These are phyloP conservation scores for Celoporthe dispersa DNA, from an alignment of 2,329 filamentous ascomycete genomes.

Conservation along the genomic window DNA sequence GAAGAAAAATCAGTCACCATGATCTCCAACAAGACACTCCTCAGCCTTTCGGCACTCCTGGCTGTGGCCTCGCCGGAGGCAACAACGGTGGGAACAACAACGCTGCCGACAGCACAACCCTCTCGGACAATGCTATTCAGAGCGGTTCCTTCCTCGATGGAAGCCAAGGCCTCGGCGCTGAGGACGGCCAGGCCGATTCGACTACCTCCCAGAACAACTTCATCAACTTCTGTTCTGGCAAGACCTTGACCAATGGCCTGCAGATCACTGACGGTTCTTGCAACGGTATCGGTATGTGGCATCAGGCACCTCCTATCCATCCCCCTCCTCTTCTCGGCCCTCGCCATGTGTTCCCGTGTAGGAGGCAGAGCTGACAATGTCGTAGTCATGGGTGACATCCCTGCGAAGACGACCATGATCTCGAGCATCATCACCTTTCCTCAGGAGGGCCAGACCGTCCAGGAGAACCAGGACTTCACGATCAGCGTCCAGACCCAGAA, in stretches of 20 bases:
- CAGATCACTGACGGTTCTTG: conserved; percentile 65
- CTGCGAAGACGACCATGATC: conserved; percentile 58
- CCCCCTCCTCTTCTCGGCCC: background rate
- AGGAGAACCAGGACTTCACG: conserved; percentile 53
- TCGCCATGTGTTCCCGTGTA: background rate
- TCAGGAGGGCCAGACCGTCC: conserved; percentile 53
- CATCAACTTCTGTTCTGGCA: conserved; percentile 64
- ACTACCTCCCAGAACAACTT: conserved; percentile 53
- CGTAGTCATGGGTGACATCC: conserved; percentile 64
- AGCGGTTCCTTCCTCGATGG: conserved; percentile 42
- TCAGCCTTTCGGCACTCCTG: conserved; percentile 37
- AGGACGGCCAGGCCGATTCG: conserved; percentile 24
- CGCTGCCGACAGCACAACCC: conserved; percentile 34
- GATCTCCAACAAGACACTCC: conserved; percentile 35
- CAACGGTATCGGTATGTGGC: conserved; percentile 63
- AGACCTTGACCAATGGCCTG: conserved; percentile 63
- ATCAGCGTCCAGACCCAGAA: conserved; percentile 57
- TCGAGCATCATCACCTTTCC: conserved; percentile 60
- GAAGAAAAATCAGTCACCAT: conserved; percentile 32
- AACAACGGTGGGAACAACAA: conserved; percentile 31
- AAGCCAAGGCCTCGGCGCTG: conserved; percentile 36
- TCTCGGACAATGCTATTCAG: conserved; percentile 39
- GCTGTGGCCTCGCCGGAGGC: conserved; percentile 35
- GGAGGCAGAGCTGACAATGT: conserved; percentile 29
- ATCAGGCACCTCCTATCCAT: background rate